phyloP scores from a whole-genome alignment of 345 rosid species.

The Rhizophora mangle region DNA sequence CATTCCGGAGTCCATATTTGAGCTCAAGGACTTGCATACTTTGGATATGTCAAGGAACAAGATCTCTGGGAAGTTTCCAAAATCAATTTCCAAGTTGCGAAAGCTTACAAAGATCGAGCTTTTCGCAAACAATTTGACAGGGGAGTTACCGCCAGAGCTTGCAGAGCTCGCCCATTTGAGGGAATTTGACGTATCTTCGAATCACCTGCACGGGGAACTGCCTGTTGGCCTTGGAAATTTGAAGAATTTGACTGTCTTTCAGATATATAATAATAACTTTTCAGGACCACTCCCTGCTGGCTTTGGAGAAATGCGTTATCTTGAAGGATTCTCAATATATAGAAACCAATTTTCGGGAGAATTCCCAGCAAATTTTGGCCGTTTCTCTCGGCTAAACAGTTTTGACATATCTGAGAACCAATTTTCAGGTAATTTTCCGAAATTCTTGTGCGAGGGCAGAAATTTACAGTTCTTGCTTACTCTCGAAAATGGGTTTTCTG shows the following conservation, averaged over 20 bases:
- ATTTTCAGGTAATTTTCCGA: constrained; percentile 71
- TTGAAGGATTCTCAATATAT: constrained; percentile 60
- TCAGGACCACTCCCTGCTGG: constrained; percentile 69
- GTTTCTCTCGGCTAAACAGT: constrained; percentile 50
- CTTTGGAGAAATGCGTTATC: constrained; percentile 57
- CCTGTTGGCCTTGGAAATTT: constrained; percentile 54
- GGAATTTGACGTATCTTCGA: constrained; percentile 63
- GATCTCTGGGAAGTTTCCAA: constrained; percentile 55
- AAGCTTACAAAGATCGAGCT: constrained; percentile 68
- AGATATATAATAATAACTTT: constrained; percentile 51
- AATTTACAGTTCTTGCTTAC: constrained; percentile 54
- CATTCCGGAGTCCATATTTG: constrained; percentile 64
- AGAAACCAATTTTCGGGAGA: constrained; percentile 69
- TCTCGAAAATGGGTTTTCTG: constrained; percentile 58
- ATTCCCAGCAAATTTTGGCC: constrained; percentile 63
- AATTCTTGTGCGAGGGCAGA: constrained; percentile 53
- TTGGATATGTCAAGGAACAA: constrained; percentile 58
- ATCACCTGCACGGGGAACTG: constrained; percentile 48
- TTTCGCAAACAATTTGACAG: constrained; percentile 48
- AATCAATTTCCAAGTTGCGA: constrained; percentile 46
- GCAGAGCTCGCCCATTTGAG: constrained; percentile 43
- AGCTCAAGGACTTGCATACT: constrained; percentile 39
- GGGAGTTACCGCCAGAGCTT: constrained; percentile 60
- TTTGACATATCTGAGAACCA: constrained; percentile 82
- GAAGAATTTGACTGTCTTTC: constrained; percentile 54